Evolutionary conservation across 2,329 filamentous ascomycete species (phyloP), one percentile per base, ranked within the genome.

Genomic region (Neophaeococcomyces aloes): DNA sequence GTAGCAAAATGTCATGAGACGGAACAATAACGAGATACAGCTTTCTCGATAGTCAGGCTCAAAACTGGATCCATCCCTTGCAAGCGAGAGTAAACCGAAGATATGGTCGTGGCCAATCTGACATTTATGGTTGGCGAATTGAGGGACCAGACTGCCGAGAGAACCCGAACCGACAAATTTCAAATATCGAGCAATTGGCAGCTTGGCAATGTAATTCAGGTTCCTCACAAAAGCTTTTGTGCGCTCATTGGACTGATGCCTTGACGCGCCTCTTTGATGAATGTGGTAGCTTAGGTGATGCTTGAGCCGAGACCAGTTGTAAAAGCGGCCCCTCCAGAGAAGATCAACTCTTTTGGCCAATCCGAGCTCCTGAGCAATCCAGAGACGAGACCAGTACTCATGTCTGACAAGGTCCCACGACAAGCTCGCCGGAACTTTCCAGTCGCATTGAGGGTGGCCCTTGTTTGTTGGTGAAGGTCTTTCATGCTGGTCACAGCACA

Each of bases 341-440:
- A 38, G 10, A 27, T 38, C 35, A 19, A 38, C 35, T 38, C 35
- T 4, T 7, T 23, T 38, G 7, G 35, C 35, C 11, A 38, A n/a
- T 38, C 15, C 35, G 7, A 38, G 35, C 35, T 38, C 19, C 35
- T 38, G 35, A 8, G 35, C 35, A n/a, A 38, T 38, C 35, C 35
- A 38, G 10, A 38, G 35, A 23, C 35, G 35, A 38, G 35, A 38
- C 35, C 35, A 38, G 35, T 38, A 38, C 11, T 19, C 18, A 19
- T 38, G 35, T 23, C n/a, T 38, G 19, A 38, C 35, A 13, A 38
- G 18, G 7, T 38, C 35, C 35, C 35, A 38, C 3, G 35, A 38
- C 6, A 17, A 25, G 11, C 35, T 38, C 18, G 35, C 18, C 7
- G 35, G 35, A 19, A 38, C 18, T 13, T 38, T 38, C 35, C 35